Base-by-base conservation (phyloP, 1,284 basidiomycete species). In the Melampsora occidentalis region DNA sequence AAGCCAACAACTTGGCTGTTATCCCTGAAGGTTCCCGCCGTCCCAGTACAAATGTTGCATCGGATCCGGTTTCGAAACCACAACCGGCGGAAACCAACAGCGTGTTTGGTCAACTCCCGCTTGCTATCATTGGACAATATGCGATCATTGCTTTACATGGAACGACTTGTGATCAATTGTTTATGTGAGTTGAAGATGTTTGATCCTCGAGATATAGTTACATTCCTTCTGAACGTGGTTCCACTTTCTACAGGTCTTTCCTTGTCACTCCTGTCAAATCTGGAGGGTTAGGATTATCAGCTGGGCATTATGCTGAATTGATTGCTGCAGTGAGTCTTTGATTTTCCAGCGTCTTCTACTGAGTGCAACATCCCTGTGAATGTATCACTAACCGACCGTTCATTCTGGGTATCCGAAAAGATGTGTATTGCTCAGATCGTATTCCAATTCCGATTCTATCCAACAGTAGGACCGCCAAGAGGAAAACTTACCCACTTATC, bases 391-490 rank as follows among this genome's bases (percentile, higher is more conserved):
- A 25, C 59, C 33, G 68, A 71, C n/a, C 35, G 20, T 48, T 59
- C 7, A 33, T 25, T 48, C 53, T 69, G 76, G 62, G 80, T 63
- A 71, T 68, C 33, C 51, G n/a, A n/a, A 46, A 68, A 79, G 67
- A 82, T 79, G 77, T 78, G 69, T 59, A 70, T 69, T 59, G 64
- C 77, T 16, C 80, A 76, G 77, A 81, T 80, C 70, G 79, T 78
- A 20, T 81, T 81, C 67, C 81, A 81, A 75, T 81, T 77, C 69
- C 62, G 91, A 81, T 86, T 93, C 61, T 94, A 94, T 85, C 92
- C 92, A 88, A 91, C 83, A 82, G 89, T 87, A 20, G 80, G 77
- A 51, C 75, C 78, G 49, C 78, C 77, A 6, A 79, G 81, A 20
- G 82, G 82, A 35, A 78, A 77, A 51, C 73, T 82, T 2, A 80